Evolutionary conservation across 169 alveolate genomes (phyloP).

Genomic region (Plasmodium coatneyi): DNA sequence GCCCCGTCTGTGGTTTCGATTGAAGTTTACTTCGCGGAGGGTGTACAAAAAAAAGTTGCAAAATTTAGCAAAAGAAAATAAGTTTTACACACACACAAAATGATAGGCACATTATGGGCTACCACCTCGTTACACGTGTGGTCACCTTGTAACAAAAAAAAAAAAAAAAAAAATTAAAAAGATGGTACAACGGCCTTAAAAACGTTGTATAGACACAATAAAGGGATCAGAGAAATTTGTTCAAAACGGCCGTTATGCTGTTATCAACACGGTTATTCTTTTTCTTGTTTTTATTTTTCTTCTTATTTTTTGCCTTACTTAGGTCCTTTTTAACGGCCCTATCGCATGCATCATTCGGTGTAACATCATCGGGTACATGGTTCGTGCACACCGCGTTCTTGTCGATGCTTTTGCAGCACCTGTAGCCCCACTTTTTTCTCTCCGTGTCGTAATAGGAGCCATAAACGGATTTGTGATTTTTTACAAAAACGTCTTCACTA

Average conservation of each 20-base stretch:
- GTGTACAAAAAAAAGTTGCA: not conserved
- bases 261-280: constrained; percentile 40
- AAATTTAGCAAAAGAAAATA: too few species aligned
- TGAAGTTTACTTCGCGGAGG: not conserved
- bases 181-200: not conserved
- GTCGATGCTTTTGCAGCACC: constrained; percentile 81
- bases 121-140: not conserved
- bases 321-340: constrained; percentile 2
- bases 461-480: constrained; percentile 85
- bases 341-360: not conserved
- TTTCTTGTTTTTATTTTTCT: constrained; percentile 57
- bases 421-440: constrained; percentile 86
- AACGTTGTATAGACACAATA: not conserved
- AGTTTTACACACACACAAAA: not conserved
- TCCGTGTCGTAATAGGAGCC: constrained; percentile 86
- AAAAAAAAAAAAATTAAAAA: too few species aligned
- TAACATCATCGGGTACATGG: not conserved
- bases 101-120: not conserved
- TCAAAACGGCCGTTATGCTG: constrained; percentile 66
- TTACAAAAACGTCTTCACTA: constrained; percentile 81
- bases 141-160: not conserved
- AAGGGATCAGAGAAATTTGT: constrained; percentile 10
- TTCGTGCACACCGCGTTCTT: constrained; percentile 76
- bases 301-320: constrained; percentile 6
- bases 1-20: not conserved